Percentiles rank a stretch among this genome's conserved stretches.
Conservation (phyloP, 345 rosid species). For the Eucalyptus microcorys region DNA sequence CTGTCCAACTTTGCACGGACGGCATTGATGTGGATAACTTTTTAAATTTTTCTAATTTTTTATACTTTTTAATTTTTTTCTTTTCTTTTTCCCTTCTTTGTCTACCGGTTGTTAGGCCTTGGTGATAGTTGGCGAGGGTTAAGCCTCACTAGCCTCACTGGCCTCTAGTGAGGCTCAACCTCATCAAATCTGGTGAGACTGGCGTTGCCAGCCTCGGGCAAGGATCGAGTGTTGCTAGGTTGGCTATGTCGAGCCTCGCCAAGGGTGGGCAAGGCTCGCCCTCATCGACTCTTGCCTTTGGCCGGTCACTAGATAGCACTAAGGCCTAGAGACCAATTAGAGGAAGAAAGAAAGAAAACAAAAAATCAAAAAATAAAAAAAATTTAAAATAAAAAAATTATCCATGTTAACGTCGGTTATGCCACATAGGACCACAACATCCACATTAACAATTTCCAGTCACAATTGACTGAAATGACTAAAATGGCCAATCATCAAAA, state of each 20-base stretch:
- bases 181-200: not conserved
- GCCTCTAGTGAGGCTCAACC: not conserved
- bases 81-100: not conserved
- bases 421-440: rapidly evolving
- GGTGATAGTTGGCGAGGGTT: not conserved
- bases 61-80: too few relatives aligned
- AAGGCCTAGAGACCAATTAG: not conserved
- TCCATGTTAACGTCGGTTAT: rapidly evolving
- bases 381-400: too few relatives aligned
- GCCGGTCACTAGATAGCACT: not conserved
- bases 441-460: too few relatives aligned
- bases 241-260: not conserved
- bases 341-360: not conserved
- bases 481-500: not conserved
- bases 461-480: not conserved
- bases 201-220: not conserved
- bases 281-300: not conserved
- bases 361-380: too few relatives aligned
- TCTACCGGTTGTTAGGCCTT: not conserved
- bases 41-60: too few relatives aligned
- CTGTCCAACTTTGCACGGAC: rapidly evolving
- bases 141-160: not conserved
- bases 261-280: not conserved
- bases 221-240: not conserved
- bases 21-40: not conserved